A percentile compares a stretch with the other conserved stretches of the same genome.
Evolutionary conservation across 129 eudicot species (phyloP).

Genomic region (Saposhnikovia divaricata): DNA sequence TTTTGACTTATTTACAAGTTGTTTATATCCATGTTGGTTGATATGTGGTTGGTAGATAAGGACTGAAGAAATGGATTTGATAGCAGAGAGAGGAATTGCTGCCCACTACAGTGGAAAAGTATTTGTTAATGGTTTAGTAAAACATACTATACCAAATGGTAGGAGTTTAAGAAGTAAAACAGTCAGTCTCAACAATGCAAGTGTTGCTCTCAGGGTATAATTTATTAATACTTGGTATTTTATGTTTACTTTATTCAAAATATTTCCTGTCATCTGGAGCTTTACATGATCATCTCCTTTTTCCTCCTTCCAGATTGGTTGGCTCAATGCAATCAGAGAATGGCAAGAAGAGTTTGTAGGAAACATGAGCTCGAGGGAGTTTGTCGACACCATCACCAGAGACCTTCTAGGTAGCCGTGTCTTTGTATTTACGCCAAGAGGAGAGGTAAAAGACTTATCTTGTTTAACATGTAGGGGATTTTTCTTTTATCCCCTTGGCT

Average conservation of each 20-base stretch:
- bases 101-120: conserved; percentile 90
- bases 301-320: conserved; percentile 58
- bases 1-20: neutral
- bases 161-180: conserved; percentile 58
- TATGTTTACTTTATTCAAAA: neutral
- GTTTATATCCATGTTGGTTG: neutral
- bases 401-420: conserved; percentile 93
- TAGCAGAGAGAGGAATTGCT: conserved; percentile 97
- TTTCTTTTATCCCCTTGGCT: neutral
- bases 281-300: conserved; percentile 10
- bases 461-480: neutral
- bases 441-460: conserved; percentile 54
- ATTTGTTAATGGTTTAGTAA: conserved; percentile 59
- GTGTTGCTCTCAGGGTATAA: conserved; percentile 82
- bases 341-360: conserved; percentile 99
- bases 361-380: conserved; percentile 97
- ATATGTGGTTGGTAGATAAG: conserved; percentile 54
- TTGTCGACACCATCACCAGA: conserved; percentile 88
- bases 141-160: conserved; percentile 47
- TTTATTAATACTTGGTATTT: conserved; percentile 1
- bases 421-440: conserved; percentile 94
- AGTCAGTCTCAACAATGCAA: conserved; percentile 69
- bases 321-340: conserved; percentile 97
- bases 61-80: conserved; percentile 96
- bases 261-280: neutral